phyloP scores from a whole-genome alignment of 2,329 filamentous ascomycete species.

The Lojkania enalia region DNA sequence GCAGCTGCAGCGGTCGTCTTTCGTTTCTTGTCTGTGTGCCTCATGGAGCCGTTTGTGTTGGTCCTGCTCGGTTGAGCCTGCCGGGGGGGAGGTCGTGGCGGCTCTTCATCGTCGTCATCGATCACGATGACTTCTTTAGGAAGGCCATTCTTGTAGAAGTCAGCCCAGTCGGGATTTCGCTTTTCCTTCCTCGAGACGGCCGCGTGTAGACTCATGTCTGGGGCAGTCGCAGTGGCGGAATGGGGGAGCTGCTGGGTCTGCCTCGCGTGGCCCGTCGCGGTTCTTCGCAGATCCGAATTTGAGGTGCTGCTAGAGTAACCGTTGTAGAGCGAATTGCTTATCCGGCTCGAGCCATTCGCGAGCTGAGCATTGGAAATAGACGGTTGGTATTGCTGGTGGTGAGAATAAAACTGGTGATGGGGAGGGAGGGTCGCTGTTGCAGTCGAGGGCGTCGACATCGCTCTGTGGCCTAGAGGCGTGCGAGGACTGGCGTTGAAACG shows the following conservation, averaged over 20 bases:
- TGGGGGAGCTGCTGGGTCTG: slow-evolving; percentile 39
- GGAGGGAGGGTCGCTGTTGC: slow-evolving; percentile 48
- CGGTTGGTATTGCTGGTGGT: slow-evolving; percentile 44
- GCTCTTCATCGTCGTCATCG: slow-evolving; percentile 45
- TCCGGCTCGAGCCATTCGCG: slow-evolving; percentile 35
- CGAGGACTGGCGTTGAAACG: slow-evolving; percentile 32
- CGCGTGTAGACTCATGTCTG: slow-evolving; percentile 30
- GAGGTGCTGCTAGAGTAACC: slow-evolving; percentile 43
- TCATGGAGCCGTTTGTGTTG: slow-evolving; percentile 49
- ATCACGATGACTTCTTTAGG: slow-evolving; percentile 58
- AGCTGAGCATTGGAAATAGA: slow-evolving; percentile 41
- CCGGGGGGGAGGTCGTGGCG: slow-evolving; percentile 24
- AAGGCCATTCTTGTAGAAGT: slow-evolving; percentile 50
- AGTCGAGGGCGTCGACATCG: slow-evolving; percentile 51
- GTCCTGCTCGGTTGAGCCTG: slow-evolving; percentile 27
- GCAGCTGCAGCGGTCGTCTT: slow-evolving; percentile 64
- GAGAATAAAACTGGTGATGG: slow-evolving; percentile 47
- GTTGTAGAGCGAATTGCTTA: slow-evolving; percentile 45
- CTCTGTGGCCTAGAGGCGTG: slow-evolving; percentile 27
- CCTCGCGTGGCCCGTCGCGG: slow-evolving; percentile 37
- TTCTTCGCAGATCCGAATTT: slow-evolving; percentile 42
- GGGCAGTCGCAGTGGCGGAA: slow-evolving; percentile 22
- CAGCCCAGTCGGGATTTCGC: slow-evolving; percentile 45
- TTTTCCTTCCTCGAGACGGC: slow-evolving; percentile 20
- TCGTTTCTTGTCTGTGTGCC: slow-evolving; percentile 72